These are phyloP conservation scores for Podaxis sp. DNA, from an alignment of 768 basidiomycete genomes.

Conservation along the genomic window DNA sequence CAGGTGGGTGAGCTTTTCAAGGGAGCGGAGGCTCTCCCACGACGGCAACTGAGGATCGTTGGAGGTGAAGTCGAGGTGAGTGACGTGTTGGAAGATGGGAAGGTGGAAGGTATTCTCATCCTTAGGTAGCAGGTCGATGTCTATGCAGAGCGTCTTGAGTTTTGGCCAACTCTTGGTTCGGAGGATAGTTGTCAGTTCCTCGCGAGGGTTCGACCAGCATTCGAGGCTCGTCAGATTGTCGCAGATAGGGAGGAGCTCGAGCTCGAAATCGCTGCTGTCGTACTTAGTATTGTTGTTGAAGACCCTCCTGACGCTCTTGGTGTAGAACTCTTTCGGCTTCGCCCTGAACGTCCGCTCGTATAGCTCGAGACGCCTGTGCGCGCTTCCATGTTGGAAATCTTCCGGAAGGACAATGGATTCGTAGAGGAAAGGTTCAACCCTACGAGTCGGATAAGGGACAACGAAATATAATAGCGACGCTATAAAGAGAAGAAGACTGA, in stretches of 20 bases:
- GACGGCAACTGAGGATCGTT: slow-evolving; percentile 5
- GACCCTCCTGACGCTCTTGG: slow-evolving; percentile 1
- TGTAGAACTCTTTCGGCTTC: slow-evolving; percentile 3
- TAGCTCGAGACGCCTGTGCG: neutral
- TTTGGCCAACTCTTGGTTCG: slow-evolving; percentile 1
- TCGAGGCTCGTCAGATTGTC: slow-evolving; percentile 7
- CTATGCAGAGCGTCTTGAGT: neutral
- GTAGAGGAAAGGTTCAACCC: slow-evolving; percentile 2
- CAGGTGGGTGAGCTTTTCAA: neutral
- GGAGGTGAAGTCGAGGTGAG: slow-evolving; percentile 6
- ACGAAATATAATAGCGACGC: neutral
- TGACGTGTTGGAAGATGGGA: slow-evolving; percentile 8
- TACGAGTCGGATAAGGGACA: neutral
- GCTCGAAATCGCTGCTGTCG: slow-evolving; percentile 2
- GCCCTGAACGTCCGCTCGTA: slow-evolving; percentile 4
- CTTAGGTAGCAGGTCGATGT: slow-evolving; percentile 3
- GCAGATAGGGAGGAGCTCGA: slow-evolving; percentile 3
- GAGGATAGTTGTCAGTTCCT: slow-evolving; percentile 1
- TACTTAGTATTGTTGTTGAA: neutral
- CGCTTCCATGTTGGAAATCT: neutral
- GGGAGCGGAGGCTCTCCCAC: slow-evolving; percentile 1
- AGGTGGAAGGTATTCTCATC: slow-evolving; percentile 12
- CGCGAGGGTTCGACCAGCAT: slow-evolving; percentile 3
- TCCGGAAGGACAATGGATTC: slow-evolving; percentile 1
- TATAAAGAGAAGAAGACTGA: neutral